These are phyloP conservation scores for Tylopilus sp. DNA, from an alignment of 768 basidiomycete species.

Conservation along the genomic window DNA sequence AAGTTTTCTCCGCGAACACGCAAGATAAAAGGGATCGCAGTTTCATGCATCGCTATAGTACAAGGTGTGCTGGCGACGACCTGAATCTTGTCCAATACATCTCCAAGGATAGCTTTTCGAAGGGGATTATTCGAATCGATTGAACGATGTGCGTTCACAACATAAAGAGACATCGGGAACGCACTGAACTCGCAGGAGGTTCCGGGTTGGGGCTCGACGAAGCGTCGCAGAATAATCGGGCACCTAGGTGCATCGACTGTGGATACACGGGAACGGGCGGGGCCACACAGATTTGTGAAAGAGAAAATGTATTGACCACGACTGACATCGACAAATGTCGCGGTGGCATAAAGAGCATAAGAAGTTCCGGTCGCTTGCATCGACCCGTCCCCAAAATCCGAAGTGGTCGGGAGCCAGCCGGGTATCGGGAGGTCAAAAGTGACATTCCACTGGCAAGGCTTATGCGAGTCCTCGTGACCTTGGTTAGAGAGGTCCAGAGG, in stretches of 20 bases:
- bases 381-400: conserved; percentile 41
- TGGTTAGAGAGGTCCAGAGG: conserved; percentile 63
- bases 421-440: conserved; percentile 82
- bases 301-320: conserved; percentile 43
- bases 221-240: conserved; percentile 51
- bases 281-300: conserved; percentile 52
- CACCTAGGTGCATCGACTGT: conserved; percentile 38
- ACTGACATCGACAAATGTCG: conserved; percentile 50
- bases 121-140: conserved; percentile 10
- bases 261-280: conserved; percentile 47
- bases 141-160: conserved; percentile 39
- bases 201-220: conserved; percentile 41
- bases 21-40: conserved; percentile 50
- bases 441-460: conserved; percentile 66
- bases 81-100: conserved; percentile 60
- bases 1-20: conserved; percentile 58
- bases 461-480: conserved; percentile 52
- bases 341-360: conserved; percentile 67
- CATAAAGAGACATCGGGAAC: conserved; percentile 38
- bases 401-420: conserved; percentile 80
- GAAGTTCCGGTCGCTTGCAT: conserved; percentile 52
- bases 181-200: conserved; percentile 22
- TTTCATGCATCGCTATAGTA: conserved; percentile 44
- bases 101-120: conserved; percentile 41
- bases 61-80: conserved; percentile 63